These are phyloP conservation scores for Psilocybe cyanescens DNA, from an alignment of 768 basidiomycete species.

Conservation along the genomic window DNA sequence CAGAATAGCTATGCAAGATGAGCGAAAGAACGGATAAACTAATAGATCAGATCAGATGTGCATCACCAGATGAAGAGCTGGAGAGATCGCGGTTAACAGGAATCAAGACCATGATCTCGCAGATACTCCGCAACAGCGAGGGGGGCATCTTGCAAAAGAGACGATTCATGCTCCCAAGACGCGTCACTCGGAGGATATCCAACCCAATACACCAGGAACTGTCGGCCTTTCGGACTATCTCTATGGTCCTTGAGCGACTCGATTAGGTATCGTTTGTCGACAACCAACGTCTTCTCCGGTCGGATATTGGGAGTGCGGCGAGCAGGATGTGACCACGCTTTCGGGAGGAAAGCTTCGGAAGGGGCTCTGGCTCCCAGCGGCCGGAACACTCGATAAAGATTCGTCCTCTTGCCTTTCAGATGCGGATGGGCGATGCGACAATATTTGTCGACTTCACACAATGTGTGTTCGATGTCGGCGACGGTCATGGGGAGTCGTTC, in stretches of 20 bases:
- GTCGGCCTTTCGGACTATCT: constrained; percentile 28
- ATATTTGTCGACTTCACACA: constrained; percentile 85
- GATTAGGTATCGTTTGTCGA: constrained; percentile 50
- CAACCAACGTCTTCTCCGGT: constrained; percentile 31
- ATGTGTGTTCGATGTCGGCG: constrained; percentile 76
- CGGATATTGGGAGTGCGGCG: constrained; percentile 48
- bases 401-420: constrained; percentile 43
- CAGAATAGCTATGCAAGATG: no score
- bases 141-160: constrained; percentile 55
- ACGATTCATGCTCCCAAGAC: constrained; percentile 60
- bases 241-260: constrained; percentile 42
- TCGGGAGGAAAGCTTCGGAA: constrained; percentile 29
- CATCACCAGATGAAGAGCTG: no score
- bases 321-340: constrained; percentile 57
- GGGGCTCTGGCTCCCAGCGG: constrained; percentile 24
- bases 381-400: constrained; percentile 42
- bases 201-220: constrained; percentile 58
- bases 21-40: no score
- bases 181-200: constrained; percentile 55
- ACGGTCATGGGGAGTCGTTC: constrained; percentile 56
- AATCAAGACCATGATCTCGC: not conserved
- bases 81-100: no score
- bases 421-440: constrained; percentile 57
- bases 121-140: constrained; percentile 43
- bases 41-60: no score